These are phyloP conservation scores for Cladophialophora yegresii DNA, from an alignment of 2,329 filamentous ascomycete genomes.

Conservation along the genomic window DNA sequence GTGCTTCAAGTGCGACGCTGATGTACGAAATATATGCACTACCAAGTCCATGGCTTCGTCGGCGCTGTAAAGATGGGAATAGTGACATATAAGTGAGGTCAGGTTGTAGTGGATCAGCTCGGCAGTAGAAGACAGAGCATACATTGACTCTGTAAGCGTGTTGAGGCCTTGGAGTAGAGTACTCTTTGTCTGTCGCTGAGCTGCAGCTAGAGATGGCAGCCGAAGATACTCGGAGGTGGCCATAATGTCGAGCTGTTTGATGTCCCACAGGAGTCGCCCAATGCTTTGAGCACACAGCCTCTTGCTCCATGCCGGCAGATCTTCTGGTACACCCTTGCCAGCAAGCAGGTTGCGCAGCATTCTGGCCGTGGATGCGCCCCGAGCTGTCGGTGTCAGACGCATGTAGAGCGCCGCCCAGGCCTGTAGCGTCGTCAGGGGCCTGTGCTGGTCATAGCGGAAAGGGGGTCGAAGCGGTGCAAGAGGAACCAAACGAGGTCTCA, in stretches of 20 bases:
- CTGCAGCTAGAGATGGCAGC: slow-evolving; percentile 25
- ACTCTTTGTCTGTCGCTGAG: slow-evolving; percentile 30
- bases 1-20: slow-evolving; percentile 21
- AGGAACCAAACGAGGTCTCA: background rate
- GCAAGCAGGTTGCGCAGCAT: slow-evolving; percentile 27
- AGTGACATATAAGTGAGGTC: slow-evolving; percentile 28
- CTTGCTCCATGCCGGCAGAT: slow-evolving; percentile 30
- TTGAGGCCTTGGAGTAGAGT: slow-evolving; percentile 30
- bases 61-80: slow-evolving; percentile 31
- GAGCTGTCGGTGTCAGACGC: slow-evolving; percentile 20
- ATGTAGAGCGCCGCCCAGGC: slow-evolving; percentile 27
- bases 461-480: background rate
- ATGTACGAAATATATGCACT: slow-evolving; percentile 28
- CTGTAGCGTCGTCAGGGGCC: slow-evolving; percentile 7
- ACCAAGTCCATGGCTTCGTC: slow-evolving; percentile 31
- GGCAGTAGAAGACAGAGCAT: slow-evolving; percentile 22
- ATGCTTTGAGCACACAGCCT: slow-evolving; percentile 31
- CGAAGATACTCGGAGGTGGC: slow-evolving; percentile 26
- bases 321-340: slow-evolving; percentile 21
- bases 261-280: slow-evolving; percentile 32
- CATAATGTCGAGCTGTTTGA: slow-evolving; percentile 32
- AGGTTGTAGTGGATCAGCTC: slow-evolving; percentile 32
- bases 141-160: slow-evolving; percentile 26
- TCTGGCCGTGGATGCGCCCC: slow-evolving; percentile 23
- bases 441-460: background rate